Percentiles rank a stretch among this genome's conserved stretches.
These are phyloP conservation scores for Aspergillus vadensis DNA, from an alignment of 2,329 filamentous ascomycete genomes.

Conservation along the genomic window DNA sequence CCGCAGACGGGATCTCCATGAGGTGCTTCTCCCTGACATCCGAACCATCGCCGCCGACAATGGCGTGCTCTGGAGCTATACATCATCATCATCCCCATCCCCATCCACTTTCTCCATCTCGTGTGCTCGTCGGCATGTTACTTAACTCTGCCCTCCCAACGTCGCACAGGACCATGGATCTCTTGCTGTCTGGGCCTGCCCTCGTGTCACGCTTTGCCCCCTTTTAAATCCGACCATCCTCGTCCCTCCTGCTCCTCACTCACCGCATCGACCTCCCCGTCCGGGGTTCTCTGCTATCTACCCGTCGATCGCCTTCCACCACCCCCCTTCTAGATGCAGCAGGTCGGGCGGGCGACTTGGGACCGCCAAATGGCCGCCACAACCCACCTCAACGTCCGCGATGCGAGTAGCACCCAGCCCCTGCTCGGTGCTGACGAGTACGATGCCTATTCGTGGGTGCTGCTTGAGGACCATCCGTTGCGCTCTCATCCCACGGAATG, in stretches of 20 bases:
- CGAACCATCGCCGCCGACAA: constrained; percentile 24
- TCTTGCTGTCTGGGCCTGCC: not conserved
- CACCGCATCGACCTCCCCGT: not conserved
- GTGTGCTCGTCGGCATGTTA: not conserved
- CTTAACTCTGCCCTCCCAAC: not conserved
- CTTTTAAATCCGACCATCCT: not conserved
- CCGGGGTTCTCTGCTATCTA: not conserved
- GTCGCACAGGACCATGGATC: constrained; percentile 1
- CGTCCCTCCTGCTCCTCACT: not conserved
- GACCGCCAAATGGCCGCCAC: constrained; percentile 12
- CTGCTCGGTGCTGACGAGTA: constrained; percentile 16
- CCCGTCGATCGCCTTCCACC: constrained; percentile 5
- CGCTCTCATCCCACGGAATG: constrained; percentile 36
- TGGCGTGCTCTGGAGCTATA: constrained; percentile 25
- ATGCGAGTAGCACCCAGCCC: not conserved
- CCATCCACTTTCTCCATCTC: not conserved
- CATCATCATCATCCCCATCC: constrained; percentile 9
- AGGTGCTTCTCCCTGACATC: not conserved
- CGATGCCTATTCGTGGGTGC: constrained; percentile 19
- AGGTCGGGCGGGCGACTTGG: not conserved
- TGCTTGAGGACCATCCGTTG: constrained; percentile 39
- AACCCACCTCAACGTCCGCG: not conserved
- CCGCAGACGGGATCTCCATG: not conserved
- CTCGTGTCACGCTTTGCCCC: not conserved
- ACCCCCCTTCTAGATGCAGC: not conserved